A percentile compares a stretch with the other conserved stretches of the same genome.
Conservation (phyloP, 2,329 filamentous ascomycete genomes). For the Emydomyces testavorans region DNA sequence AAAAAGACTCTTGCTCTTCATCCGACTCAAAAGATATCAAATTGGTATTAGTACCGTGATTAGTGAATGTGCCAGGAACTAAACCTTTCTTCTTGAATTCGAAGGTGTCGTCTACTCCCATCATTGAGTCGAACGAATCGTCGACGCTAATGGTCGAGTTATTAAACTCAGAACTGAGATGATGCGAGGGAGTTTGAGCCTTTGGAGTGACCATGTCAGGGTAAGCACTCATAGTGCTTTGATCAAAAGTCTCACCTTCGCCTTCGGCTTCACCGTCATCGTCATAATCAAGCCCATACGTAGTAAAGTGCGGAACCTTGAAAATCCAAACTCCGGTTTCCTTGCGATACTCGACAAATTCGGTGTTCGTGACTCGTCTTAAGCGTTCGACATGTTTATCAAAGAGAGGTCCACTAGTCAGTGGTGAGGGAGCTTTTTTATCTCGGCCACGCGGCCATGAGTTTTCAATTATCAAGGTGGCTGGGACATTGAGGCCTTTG, state of each 20-base stretch:
- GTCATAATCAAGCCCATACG: constrained; percentile 78
- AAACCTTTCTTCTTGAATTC: constrained; percentile 44
- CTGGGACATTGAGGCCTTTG: constrained; percentile 83
- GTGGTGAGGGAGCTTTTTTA: constrained; percentile 44
- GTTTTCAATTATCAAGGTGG: constrained; percentile 76
- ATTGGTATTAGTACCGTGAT: constrained; percentile 45
- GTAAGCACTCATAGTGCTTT: constrained; percentile 41
- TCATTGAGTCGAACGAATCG: constrained; percentile 31
- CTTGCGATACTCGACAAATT: constrained; percentile 67
- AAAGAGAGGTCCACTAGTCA: constrained; percentile 54
- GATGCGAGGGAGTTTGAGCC: constrained; percentile 24
- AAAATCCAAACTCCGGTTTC: constrained; percentile 83
- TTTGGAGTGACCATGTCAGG: constrained; percentile 41
- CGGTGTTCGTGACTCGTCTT: constrained; percentile 65
- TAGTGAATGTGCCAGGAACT: constrained; percentile 72
- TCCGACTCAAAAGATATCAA: constrained; percentile 29
- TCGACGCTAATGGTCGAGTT: constrained; percentile 32
- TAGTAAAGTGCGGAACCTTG: constrained; percentile 90
- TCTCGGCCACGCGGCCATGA: constrained; percentile 72
- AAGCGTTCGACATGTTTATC: constrained; percentile 75
- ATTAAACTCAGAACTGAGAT: constrained; percentile 27
- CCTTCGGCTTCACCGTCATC: constrained; percentile 55
- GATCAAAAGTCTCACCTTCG: constrained; percentile 36
- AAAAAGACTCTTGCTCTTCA: constrained; percentile 62
- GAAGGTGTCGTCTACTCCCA: constrained; percentile 45